Evolutionary conservation across 2,329 filamentous ascomycete genomes (phyloP).

Genomic region (Fusarium duplospermum): DNA sequence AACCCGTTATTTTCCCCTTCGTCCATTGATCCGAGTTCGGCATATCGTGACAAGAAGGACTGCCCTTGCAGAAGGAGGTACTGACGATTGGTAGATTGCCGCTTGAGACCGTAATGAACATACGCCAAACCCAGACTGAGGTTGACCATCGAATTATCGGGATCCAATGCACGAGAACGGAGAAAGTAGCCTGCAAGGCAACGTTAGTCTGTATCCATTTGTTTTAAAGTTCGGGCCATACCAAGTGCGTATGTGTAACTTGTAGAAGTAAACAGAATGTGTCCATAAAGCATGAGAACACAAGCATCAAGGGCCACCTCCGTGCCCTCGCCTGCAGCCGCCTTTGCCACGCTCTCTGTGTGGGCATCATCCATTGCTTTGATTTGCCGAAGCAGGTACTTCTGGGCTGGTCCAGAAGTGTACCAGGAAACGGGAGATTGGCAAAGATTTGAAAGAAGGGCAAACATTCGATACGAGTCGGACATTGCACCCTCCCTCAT

Average conservation of each 20-base stretch:
- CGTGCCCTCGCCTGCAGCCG: not conserved
- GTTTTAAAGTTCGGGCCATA: constrained; percentile 47
- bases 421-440: constrained; percentile 81
- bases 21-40: constrained; percentile 24
- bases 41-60: constrained; percentile 72
- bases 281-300: constrained; percentile 88
- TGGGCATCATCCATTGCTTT: constrained; percentile 83
- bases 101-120: constrained; percentile 88
- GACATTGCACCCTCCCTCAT: constrained; percentile 86
- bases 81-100: constrained; percentile 90
- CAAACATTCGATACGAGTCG: constrained; percentile 86
- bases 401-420: constrained; percentile 84
- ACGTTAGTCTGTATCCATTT: not conserved
- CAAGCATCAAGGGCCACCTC: constrained; percentile 73
- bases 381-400: constrained; percentile 91
- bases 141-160: constrained; percentile 80
- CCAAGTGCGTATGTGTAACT: constrained; percentile 86
- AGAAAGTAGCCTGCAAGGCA: constrained; percentile 78
- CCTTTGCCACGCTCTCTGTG: constrained; percentile 36
- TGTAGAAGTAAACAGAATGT: constrained; percentile 86
- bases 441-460: constrained; percentile 79
- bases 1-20: not conserved
- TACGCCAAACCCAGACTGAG: constrained; percentile 87
- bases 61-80: constrained; percentile 88
- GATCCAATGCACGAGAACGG: constrained; percentile 78